Base-by-base conservation (phyloP, 192 early-diverging fungal genomes). In the Coemansia umbellata region DNA sequence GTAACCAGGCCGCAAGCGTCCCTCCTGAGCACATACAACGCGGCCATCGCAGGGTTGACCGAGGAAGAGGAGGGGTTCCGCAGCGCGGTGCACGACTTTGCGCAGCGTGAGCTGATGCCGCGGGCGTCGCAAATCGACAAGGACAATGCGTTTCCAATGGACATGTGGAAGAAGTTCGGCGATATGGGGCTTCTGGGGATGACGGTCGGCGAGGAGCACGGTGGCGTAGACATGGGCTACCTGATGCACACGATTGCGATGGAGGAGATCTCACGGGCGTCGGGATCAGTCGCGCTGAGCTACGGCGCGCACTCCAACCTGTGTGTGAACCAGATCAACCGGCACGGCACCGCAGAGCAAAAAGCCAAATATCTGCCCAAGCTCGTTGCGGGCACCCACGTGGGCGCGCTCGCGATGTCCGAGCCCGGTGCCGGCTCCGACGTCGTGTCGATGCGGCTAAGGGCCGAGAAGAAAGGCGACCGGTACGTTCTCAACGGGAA, bases 301-400 rank as follows among this genome's bases (percentile, higher is more conserved):
- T 97, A 97, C 67, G 94, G 92, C 45, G 94, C 94, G 8, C 94
- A 97, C 66, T 93, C 91, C n/a, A 97, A 97, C 68, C 66, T 95
- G 19, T 95, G 93, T 60, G 92, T 97, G 31, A 97, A 97, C 79
- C 94, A 97, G 72, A 93, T 97, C 39, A 87, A 86, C 21, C 81
- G 92, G 41, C 91, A 97, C 69, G 94, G 90, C 35, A 95, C 84
- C 45, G 84, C 82, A 19, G 79, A 64, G 17, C 94, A 97, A 58
- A 94, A 92, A 70, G 53, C 75, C 59, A 95, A 94, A 67, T 95
- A 97, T 53, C 66, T 97, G 59, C 93, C 94, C 15, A 82, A 85
- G 58, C 79, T 97, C 28, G 89, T 97, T 49, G 79, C 83, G 8
- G 94, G 94, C 23, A 88, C 92, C 0, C 84, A 88, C 45, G 80